Conservation (phyloP, 495 filamentous ascomycete genomes). For the Penicillium daleae region DNA sequence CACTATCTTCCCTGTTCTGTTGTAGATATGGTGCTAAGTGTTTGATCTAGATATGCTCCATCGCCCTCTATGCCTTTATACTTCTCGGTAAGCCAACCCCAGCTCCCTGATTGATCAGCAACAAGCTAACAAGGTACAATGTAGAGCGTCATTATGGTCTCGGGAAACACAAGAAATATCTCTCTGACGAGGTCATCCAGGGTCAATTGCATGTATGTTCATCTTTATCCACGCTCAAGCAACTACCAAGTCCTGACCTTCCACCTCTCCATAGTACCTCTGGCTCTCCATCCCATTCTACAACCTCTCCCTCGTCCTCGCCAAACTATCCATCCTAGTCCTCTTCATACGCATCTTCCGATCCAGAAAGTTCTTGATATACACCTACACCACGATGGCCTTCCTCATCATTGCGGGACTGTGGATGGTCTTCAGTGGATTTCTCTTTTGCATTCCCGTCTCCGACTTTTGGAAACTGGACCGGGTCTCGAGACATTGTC, state of each 20-base stretch:
- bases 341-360: conserved; percentile 48
- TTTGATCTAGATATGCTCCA: conserved; percentile 22
- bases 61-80: conserved; percentile 32
- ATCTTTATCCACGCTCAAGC: background rate
- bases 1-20: background rate
- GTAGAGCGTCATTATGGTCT: conserved; percentile 27
- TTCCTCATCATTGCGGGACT: conserved; percentile 38
- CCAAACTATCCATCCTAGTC: conserved; percentile 49
- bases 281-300: conserved; percentile 47
- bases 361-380: conserved; percentile 28
- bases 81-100: conserved; percentile 31
- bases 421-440: conserved; percentile 43
- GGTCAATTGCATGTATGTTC: conserved; percentile 22
- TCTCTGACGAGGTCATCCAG: conserved; percentile 4
- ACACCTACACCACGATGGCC: conserved; percentile 35
- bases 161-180: background rate
- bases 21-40: background rate
- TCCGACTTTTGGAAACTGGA: conserved; percentile 32
- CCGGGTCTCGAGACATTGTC: conserved; percentile 34
- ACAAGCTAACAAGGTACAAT: conserved; percentile 14
- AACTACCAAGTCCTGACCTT: background rate
- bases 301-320: conserved; percentile 46
- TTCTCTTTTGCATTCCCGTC: conserved; percentile 46
- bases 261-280: conserved; percentile 28
- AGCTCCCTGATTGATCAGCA: background rate